Base-by-base conservation (phyloP, 1,284 basidiomycete species). In the Peniophora sp. region DNA sequence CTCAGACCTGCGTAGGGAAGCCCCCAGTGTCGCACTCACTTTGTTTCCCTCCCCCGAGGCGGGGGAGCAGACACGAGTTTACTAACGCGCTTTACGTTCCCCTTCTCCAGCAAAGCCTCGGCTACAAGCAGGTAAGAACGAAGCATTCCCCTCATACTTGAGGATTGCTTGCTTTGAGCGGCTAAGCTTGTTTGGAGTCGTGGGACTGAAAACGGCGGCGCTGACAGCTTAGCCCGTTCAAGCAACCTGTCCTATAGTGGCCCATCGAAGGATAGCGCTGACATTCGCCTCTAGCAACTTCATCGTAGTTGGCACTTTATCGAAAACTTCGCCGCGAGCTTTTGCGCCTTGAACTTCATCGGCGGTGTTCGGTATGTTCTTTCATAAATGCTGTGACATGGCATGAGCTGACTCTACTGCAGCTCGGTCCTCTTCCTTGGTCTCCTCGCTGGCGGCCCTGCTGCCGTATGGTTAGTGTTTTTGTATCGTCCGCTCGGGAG, bases 1-100 rank as follows among this genome's bases (percentile, higher is more conserved):
- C 81, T 88, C 79, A 91, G 76, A 89, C 88, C 87, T 90, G 90
- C 89, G 88, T 88, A 91, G 88, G 88, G 88, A 90, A 89, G 85
- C 84, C 85, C 76, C 74, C 79, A 75, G 75, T 79, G 78, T 85
- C 76, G 71, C 78, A 73, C 68, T 72, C 67, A 66, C 60, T 61
- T 64, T 61, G 64, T 56, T 52, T 55, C 53, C 63, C 61, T 68
- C 59, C 69, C 68, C 64, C 64, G 56, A 53, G 54, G 22, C 18
- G 27, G 48, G 61, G 70, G 68, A 72, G 71, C 66, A 65, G 64
- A 60, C 57, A 58, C 59, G 56, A 55, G 54, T 60, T 60, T 69
- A 75, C 85, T 88, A 67, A 88, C 72, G 27, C 51, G 54, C 27
- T 54, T 60, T 56, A 41, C 57, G 54, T 57, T 64, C 49, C 56